A percentile compares a stretch with the other conserved stretches of the same genome.
phyloP scores from a whole-genome alignment of 176 grass and related monocot genomes.

The Rhipidocladum racemiflorum region DNA sequence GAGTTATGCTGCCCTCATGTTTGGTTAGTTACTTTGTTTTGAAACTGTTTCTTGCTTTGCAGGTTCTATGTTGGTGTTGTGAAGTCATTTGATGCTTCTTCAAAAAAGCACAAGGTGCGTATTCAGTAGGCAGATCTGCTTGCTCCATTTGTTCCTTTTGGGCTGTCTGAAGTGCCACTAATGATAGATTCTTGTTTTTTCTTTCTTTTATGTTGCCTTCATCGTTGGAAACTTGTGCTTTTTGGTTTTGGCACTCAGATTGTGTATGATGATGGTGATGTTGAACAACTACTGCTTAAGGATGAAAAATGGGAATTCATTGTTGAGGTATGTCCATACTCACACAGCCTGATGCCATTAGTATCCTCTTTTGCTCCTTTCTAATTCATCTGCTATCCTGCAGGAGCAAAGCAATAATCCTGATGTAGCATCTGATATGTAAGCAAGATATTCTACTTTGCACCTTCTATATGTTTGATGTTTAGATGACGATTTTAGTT shows the following conservation, averaged over 20 bases:
- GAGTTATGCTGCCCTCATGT: conserved; percentile 14
- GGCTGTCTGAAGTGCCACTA: neutral
- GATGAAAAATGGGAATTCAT: conserved; percentile 67
- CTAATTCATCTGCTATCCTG: conserved; percentile 30
- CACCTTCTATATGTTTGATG: neutral
- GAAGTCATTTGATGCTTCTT: conserved; percentile 32
- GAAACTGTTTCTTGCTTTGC: conserved; percentile 36
- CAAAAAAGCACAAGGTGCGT: conserved; percentile 65
- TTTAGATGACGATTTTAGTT: neutral
- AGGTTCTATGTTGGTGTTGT: conserved; percentile 77
- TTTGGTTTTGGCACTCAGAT: conserved; percentile 43
- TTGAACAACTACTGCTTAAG: conserved; percentile 52
- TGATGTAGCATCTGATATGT: conserved; percentile 40
- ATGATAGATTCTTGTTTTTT: neutral
- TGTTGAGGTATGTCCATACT: conserved; percentile 36
- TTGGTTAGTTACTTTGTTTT: conserved; percentile 26
- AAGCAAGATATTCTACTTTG: conserved; percentile 33
- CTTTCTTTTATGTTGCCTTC: neutral
- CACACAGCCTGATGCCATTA: neutral
- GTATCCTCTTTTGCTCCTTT: neutral
- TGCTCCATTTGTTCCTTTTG: conserved; percentile 3
- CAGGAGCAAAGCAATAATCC: conserved; percentile 40
- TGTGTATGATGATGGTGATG: conserved; percentile 79
- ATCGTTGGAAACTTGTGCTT: neutral
- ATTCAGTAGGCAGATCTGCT: neutral